Evolutionary conservation across 108 stramenopile genomes (phyloP).

Genomic region (Nitzschia putrida): DNA sequence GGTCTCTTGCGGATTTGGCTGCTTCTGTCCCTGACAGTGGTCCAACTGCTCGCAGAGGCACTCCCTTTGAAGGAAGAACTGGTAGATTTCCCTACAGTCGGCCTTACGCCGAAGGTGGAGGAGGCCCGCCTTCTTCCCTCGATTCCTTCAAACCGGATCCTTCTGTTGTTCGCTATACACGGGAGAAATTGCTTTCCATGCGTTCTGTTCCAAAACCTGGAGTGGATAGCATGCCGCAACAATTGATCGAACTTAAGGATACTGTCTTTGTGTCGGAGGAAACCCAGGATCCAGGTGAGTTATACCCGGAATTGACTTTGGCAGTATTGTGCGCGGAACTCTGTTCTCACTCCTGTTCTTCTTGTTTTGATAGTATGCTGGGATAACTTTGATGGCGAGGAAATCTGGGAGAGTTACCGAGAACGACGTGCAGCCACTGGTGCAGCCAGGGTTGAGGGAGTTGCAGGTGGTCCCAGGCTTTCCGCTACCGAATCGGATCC

Average conservation of each 20-base stretch:
- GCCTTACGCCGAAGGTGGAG: constrained; percentile 7
- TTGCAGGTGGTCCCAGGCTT: constrained; percentile 1
- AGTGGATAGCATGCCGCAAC: constrained; percentile 35
- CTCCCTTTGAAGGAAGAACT: constrained; percentile 9
- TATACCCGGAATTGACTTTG: not conserved
- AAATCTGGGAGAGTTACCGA: constrained; percentile 64
- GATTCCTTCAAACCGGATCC: constrained; percentile 35
- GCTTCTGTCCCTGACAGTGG: constrained; percentile 37
- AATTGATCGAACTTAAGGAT: constrained; percentile 54
- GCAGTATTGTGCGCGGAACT: too few species aligned
- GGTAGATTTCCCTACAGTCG: constrained; percentile 35
- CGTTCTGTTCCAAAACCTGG: constrained; percentile 46
- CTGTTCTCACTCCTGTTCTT: constrained; percentile 11
- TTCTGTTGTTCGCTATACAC: constrained; percentile 69
- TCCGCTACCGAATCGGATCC: not conserved
- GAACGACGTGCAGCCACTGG: constrained; percentile 29
- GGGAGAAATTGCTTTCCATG: constrained; percentile 76
- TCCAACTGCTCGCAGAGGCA: constrained; percentile 11
- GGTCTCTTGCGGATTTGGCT: constrained; percentile 64
- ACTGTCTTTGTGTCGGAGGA: constrained; percentile 51
- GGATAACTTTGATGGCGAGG: constrained; percentile 81
- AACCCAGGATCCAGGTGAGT: constrained; percentile 77
- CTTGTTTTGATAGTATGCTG: constrained; percentile 61
- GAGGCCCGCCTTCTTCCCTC: not conserved
- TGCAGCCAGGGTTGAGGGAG: constrained; percentile 14